Percentiles rank a stretch among this genome's conserved stretches.
Conservation (phyloP, 2,329 filamentous ascomycete species). For the Fusarium sororula region DNA sequence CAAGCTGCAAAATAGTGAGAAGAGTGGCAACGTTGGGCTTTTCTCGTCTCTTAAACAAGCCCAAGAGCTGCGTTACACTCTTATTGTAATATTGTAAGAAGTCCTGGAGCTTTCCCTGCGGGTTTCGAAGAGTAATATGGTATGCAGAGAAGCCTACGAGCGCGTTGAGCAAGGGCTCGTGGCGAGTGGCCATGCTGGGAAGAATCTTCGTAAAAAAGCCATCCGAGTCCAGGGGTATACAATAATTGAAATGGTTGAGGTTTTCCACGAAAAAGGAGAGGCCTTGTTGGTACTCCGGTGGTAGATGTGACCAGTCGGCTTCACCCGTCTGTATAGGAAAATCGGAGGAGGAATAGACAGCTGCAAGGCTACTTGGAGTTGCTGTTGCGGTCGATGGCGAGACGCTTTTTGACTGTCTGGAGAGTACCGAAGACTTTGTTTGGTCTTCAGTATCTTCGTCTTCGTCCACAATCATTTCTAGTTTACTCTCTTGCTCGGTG, state of each 20-base stretch:
- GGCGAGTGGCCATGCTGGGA: constrained; percentile 73
- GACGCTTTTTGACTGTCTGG: constrained; percentile 55
- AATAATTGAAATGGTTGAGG: constrained; percentile 85
- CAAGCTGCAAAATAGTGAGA: constrained; percentile 88
- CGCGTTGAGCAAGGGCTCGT: constrained; percentile 86
- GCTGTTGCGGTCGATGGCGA: constrained; percentile 63
- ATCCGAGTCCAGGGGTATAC: constrained; percentile 74
- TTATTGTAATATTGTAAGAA: constrained; percentile 93
- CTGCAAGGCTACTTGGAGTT: constrained; percentile 46
- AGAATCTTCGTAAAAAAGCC: constrained; percentile 79
- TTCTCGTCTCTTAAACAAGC: constrained; percentile 75
- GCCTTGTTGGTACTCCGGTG: constrained; percentile 79
- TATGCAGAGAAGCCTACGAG: constrained; percentile 90
- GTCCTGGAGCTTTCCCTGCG: constrained; percentile 77
- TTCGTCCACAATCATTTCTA: constrained; percentile 65
- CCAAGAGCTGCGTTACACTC: constrained; percentile 80
- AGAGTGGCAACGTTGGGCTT: constrained; percentile 78
- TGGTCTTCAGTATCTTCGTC: constrained; percentile 56
- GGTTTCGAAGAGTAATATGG: constrained; percentile 76
- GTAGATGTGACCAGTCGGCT: constrained; percentile 66
- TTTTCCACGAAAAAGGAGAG: constrained; percentile 81
- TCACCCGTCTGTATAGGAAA: constrained; percentile 39
- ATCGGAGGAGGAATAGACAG: constrained; percentile 41
- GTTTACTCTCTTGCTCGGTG: constrained; percentile 52
- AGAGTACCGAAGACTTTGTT: constrained; percentile 23